Percentiles rank a stretch among this genome's conserved stretches.
Conservation (phyloP, 1,284 basidiomycete genomes). For the Malassezia cuniculi region DNA sequence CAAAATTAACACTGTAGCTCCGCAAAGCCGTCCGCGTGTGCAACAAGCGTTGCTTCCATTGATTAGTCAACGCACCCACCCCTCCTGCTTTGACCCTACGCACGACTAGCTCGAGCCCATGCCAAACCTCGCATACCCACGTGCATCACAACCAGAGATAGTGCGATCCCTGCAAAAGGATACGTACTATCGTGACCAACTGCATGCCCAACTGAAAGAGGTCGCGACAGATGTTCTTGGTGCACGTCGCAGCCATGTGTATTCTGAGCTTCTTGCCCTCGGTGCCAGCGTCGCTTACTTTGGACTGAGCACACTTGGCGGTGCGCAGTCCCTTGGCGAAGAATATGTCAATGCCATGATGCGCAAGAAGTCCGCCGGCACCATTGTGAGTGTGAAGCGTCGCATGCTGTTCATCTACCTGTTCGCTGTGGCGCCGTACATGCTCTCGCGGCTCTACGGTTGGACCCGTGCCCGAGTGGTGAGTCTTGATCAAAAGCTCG, state of each 20-base stretch:
- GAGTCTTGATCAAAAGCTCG: conserved; percentile 1
- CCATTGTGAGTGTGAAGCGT: conserved; percentile 27
- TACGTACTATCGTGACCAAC: conserved; percentile 37
- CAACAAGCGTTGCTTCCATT: too few species aligned
- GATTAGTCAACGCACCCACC: too few species aligned
- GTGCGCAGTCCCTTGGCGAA: conserved; percentile 46
- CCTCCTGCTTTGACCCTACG: too few species aligned
- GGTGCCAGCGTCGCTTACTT: conserved; percentile 39
- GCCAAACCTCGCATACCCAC: too few species aligned
- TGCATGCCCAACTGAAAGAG: conserved; percentile 37
- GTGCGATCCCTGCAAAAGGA: conserved; percentile 46
- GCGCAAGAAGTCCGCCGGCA: conserved; percentile 25
- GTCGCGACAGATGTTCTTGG: conserved; percentile 37
- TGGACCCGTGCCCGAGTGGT: conserved; percentile 13
- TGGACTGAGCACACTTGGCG: conserved; percentile 33
- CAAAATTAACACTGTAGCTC: too few species aligned
- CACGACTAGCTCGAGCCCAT: too few species aligned
- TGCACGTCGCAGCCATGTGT: conserved; percentile 34
- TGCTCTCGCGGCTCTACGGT: conserved; percentile 24
- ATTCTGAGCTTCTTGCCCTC: conserved; percentile 27
- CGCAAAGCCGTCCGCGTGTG: too few species aligned
- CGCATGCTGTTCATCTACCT: conserved; percentile 32
- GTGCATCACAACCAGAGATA: conserved; percentile 44
- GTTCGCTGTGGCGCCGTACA: conserved; percentile 37
- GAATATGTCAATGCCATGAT: conserved; percentile 47